Evolutionary conservation across 768 basidiomycete genomes (phyloP).

Genomic region (Hericium rajendrae): DNA sequence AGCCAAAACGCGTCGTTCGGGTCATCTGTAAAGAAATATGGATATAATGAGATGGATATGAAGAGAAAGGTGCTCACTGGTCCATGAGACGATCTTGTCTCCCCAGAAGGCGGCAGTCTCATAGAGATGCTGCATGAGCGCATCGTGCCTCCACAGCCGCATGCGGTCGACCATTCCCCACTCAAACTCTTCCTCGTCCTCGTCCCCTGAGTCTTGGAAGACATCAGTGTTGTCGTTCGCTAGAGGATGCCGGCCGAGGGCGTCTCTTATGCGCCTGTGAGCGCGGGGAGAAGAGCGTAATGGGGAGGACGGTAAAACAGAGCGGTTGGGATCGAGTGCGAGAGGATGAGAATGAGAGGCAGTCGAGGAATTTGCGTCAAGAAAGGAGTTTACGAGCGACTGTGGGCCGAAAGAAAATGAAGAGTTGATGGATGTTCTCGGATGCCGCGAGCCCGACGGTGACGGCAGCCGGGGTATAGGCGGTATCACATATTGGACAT

Average conservation of each 20-base stretch:
- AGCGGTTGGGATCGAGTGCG: slow-evolving; percentile 73
- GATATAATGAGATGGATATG: not conserved
- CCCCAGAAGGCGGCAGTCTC: slow-evolving; percentile 98
- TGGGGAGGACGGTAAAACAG: slow-evolving; percentile 66
- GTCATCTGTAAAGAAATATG: slow-evolving; percentile 46
- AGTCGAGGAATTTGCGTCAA: slow-evolving; percentile 54
- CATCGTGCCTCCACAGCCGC: slow-evolving; percentile 95
- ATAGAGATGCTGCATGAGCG: slow-evolving; percentile 96
- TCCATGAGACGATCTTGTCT: slow-evolving; percentile 93
- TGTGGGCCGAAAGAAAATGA: slow-evolving; percentile 82
- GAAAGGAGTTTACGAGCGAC: slow-evolving; percentile 61
- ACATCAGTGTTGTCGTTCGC: slow-evolving; percentile 72
- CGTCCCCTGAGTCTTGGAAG: slow-evolving; percentile 57
- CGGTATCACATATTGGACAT: slow-evolving; percentile 9
- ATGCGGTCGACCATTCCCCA: slow-evolving; percentile 93
- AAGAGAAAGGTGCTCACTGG: slow-evolving; percentile 44
- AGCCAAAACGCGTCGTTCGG: slow-evolving; percentile 99
- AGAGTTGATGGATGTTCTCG: slow-evolving; percentile 62
- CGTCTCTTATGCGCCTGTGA: slow-evolving; percentile 43
- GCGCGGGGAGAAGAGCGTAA: slow-evolving; percentile 56
- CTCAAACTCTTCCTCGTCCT: slow-evolving; percentile 49
- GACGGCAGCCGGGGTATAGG: slow-evolving; percentile 19
- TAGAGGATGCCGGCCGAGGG: slow-evolving; percentile 51
- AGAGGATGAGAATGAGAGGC: slow-evolving; percentile 43
- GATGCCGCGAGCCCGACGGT: slow-evolving; percentile 32